Evolutionary conservation across 495 filamentous ascomycete species (phyloP).

Genomic region (Mytilinidion resinicola): DNA sequence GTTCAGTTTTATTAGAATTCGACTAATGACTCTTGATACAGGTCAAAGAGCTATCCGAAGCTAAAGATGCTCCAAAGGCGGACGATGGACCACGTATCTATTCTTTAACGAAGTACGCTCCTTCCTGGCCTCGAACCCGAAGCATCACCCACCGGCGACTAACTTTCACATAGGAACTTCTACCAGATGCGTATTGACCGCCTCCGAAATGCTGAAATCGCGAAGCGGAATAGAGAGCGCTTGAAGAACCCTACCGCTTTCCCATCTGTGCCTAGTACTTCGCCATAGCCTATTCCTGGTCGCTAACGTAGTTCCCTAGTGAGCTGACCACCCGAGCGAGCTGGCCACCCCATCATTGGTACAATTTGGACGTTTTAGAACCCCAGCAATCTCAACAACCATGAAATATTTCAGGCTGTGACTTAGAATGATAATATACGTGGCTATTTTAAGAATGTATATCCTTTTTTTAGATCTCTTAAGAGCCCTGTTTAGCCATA

Average conservation of each 20-base stretch:
- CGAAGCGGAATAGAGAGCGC: constrained; percentile 75
- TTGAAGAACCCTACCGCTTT: constrained; percentile 72
- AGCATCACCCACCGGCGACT: constrained; percentile 3
- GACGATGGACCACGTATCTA: constrained; percentile 63
- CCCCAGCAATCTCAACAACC: too few relatives aligned
- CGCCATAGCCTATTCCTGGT: not conserved
- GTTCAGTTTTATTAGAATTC: too few relatives aligned
- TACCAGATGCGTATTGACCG: constrained; percentile 78
- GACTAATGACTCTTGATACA: not conserved
- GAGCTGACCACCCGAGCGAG: too few relatives aligned
- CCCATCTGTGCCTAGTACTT: constrained; percentile 66
- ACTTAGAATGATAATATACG: too few relatives aligned
- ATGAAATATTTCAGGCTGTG: too few relatives aligned
- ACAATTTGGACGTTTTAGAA: too few relatives aligned
- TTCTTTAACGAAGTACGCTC: constrained; percentile 69
- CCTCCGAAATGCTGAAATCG: constrained; percentile 69
- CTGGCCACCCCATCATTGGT: too few relatives aligned
- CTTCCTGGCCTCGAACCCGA: not conserved
- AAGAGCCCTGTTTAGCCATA: too few relatives aligned
- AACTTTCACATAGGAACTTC: constrained; percentile 57
- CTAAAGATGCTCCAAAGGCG: constrained; percentile 24
- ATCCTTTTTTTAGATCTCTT: too few relatives aligned
- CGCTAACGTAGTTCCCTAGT: too few relatives aligned
- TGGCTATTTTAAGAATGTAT: too few relatives aligned
- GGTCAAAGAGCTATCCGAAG: constrained; percentile 33